Percentiles rank a stretch among this genome's conserved stretches.
These are phyloP conservation scores for Spergularia marina DNA, from an alignment of 148 eudicot genomes.

Conservation along the genomic window DNA sequence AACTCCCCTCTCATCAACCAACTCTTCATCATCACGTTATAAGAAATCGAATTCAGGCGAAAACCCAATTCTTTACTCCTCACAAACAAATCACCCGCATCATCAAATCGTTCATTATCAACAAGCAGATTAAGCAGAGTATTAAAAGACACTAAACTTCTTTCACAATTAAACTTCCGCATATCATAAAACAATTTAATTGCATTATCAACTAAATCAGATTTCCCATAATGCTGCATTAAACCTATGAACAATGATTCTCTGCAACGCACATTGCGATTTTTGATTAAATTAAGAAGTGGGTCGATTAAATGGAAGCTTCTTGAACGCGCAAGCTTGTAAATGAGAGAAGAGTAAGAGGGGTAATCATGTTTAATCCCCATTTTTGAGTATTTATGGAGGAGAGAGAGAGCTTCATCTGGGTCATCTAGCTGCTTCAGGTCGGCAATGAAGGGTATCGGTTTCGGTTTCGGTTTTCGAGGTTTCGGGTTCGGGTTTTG, in stretches of 20 bases:
- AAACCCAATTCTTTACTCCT: slow-evolving; percentile 50
- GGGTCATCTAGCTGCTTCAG: slow-evolving; percentile 62
- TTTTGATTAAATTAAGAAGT: slow-evolving; percentile 41
- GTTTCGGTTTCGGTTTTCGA: slow-evolving; percentile 22
- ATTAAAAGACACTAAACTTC: slow-evolving; percentile 66
- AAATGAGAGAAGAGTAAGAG: slow-evolving; percentile 77
- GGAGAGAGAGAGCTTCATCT: slow-evolving; percentile 56
- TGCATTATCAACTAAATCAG: slow-evolving; percentile 45
- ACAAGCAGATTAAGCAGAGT: slow-evolving; percentile 68
- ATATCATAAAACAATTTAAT: slow-evolving; percentile 55
- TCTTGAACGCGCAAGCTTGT: slow-evolving; percentile 68
- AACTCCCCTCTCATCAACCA: slow-evolving; percentile 60
- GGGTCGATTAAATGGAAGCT: slow-evolving; percentile 47
- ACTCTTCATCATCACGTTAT: slow-evolving; percentile 69
- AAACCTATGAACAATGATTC: slow-evolving; percentile 68
- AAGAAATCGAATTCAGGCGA: slow-evolving; percentile 62
- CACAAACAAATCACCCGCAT: slow-evolving; percentile 50
- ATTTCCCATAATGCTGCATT: slow-evolving; percentile 70
- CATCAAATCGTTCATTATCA: slow-evolving; percentile 43
- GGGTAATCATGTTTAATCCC: slow-evolving; percentile 81
- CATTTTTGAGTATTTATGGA: slow-evolving; percentile 41
- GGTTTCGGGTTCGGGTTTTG: neutral
- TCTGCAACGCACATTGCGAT: slow-evolving; percentile 52
- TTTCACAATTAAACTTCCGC: slow-evolving; percentile 52
- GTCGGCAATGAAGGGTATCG: slow-evolving; percentile 58